Conservation (phyloP, 2,329 filamentous ascomycete genomes). For the Cladosporium cucumerinum region DNA sequence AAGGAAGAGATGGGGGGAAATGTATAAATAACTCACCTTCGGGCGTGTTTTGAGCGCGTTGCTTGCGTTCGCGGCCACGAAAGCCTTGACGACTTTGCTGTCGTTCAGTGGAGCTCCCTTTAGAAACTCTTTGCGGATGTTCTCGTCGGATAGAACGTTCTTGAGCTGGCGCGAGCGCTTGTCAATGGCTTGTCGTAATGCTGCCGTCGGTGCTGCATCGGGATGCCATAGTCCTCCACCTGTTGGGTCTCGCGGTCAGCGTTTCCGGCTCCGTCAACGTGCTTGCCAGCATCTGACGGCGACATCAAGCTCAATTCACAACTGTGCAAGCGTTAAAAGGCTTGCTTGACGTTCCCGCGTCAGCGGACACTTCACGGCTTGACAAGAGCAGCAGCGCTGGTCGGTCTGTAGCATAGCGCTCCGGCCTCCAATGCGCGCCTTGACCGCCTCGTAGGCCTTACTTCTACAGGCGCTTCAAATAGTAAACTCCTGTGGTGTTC, state of each 20-base stretch:
- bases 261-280: neutral
- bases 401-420: neutral
- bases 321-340: neutral
- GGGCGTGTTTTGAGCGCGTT: conserved; percentile 81
- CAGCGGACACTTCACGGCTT: neutral
- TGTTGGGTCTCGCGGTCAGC: conserved; percentile 29
- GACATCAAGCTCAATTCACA: neutral
- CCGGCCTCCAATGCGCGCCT: neutral
- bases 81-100: conserved; percentile 64
- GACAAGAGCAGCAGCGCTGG: neutral
- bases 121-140: conserved; percentile 64
- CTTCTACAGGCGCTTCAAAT: neutral
- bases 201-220: conserved; percentile 61
- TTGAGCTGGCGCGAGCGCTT: conserved; percentile 68
- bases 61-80: conserved; percentile 64
- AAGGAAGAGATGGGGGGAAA: neutral
- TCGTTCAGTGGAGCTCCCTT: conserved; percentile 53
- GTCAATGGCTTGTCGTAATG: conserved; percentile 72
- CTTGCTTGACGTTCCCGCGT: neutral
- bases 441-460: neutral
- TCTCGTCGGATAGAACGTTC: conserved; percentile 58
- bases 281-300: neutral
- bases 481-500: neutral
- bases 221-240: conserved; percentile 81
- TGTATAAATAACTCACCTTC: conserved; percentile 58